Evolutionary conservation across 306 rosid genomes (phyloP).

Genomic region (Sesbania bispinosa): DNA sequence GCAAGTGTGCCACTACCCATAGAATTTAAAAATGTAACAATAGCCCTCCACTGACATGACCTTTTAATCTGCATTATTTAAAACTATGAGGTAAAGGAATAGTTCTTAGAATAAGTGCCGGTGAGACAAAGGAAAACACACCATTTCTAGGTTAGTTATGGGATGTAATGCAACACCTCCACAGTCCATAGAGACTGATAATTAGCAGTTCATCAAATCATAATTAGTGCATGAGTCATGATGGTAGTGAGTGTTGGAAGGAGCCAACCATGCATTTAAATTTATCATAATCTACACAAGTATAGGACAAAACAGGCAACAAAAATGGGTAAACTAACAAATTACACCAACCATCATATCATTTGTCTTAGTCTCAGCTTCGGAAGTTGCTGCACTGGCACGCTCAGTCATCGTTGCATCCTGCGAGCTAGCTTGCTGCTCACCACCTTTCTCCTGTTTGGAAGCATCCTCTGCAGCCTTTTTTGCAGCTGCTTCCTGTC

Average conservation of each 20-base stretch:
- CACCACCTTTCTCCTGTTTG: conserved; percentile 75
- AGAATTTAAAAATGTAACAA: not conserved
- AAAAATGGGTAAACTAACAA: not conserved
- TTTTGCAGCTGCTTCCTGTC: conserved; percentile 99
- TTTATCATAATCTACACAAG: not conserved
- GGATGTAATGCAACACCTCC: not conserved
- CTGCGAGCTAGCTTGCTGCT: conserved; percentile 65
- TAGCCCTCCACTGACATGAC: not conserved
- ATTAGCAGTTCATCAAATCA: not conserved
- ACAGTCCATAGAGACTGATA: not conserved
- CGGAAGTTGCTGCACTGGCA: conserved; percentile 54
- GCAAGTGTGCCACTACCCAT: not conserved
- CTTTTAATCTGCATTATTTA: not conserved
- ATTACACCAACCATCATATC: conserved; percentile 54
- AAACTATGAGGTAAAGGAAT: not conserved
- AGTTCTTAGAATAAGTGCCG: not conserved
- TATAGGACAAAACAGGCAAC: not conserved
- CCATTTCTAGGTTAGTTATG: not conserved
- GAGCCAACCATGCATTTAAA: not conserved
- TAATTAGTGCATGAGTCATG: not conserved
- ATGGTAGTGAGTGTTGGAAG: conserved; percentile 6
- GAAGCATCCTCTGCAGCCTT: conserved; percentile 89
- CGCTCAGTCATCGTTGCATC: conserved; percentile 89
- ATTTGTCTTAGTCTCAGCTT: conserved; percentile 60
- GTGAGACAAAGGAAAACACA: not conserved